Base-by-base conservation (phyloP, 2,329 filamentous ascomycete genomes). In the Ilyonectria mors-panacis region DNA sequence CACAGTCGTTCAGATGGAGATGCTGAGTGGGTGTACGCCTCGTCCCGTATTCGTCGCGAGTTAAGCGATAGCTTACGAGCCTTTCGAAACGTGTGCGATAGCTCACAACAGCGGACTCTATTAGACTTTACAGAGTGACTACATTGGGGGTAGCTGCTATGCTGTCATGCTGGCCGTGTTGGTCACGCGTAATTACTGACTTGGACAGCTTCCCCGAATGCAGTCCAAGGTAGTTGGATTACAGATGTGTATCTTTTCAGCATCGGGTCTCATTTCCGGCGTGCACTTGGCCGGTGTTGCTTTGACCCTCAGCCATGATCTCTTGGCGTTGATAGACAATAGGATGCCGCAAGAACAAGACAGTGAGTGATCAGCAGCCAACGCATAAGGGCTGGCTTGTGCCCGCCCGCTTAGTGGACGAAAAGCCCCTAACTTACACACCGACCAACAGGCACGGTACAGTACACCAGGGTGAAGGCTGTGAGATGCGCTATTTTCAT, bases 401-500 rank as follows among this genome's bases (percentile, higher is more conserved):
- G 50, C 39, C 39, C 39, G 15, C 17, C n/a, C 39, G 39, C 15
- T 42, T 6, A 42, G 39, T 42, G 39, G 17, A n/a, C 39, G 39
- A 42, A n/a, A n/a, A 42, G 15, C 15, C 15, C 15, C 15, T 8
- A 8, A 17, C 17, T 6, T n/a, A n/a, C 15, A n/a, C 39, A n/a
- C 39, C 39, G 7, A 42, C n/a, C 39, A n/a, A 42, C 39, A 17
- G 7, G 39, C 17, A 42, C 15, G 5, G 15, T 8, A 39, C 37
- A 39, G 37, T 13, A n/a, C 39, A n/a, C 42, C 30, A 54, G 51
- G 26, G n/a, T 33, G 44, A 57, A 54, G 26, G 33, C 26, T n/a
- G 30, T 47, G 9, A 12, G 30, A 59, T 51, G 33, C 57, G 57
- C 35, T 30, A 51, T 59, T 59, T 59, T 37, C n/a, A 30, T 45